These are phyloP conservation scores for Aspergillus candidus DNA, from an alignment of 2,329 filamentous ascomycete genomes.

Conservation along the genomic window DNA sequence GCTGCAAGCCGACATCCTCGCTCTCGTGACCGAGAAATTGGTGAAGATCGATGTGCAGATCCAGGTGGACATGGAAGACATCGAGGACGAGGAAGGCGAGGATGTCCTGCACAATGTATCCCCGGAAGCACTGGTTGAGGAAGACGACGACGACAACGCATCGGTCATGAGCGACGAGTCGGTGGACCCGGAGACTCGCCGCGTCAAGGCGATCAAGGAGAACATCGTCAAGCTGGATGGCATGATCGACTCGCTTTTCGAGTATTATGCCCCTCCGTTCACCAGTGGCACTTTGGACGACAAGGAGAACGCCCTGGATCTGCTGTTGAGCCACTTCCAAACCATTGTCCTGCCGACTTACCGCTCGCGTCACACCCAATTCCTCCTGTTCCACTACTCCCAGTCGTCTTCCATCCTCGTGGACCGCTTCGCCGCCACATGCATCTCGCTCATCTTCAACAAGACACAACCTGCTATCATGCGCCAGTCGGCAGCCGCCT, in stretches of 20 bases:
- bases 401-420: slow-evolving; percentile 73
- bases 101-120: slow-evolving; percentile 51
- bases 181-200: slow-evolving; percentile 40
- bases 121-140: slow-evolving; percentile 23
- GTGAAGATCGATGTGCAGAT: slow-evolving; percentile 95
- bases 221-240: slow-evolving; percentile 88
- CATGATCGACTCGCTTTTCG: slow-evolving; percentile 82
- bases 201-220: slow-evolving; percentile 65
- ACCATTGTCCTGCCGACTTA: slow-evolving; percentile 85
- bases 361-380: slow-evolving; percentile 88
- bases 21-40: slow-evolving; percentile 75
- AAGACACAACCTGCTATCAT: slow-evolving; percentile 63
- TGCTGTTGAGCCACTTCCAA: slow-evolving; percentile 77
- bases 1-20: slow-evolving; percentile 71
- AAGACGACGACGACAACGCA: slow-evolving; percentile 63
- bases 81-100: slow-evolving; percentile 81
- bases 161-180: slow-evolving; percentile 56
- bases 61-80: slow-evolving; percentile 84
- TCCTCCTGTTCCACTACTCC: slow-evolving; percentile 91
- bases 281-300: slow-evolving; percentile 60
- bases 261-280: slow-evolving; percentile 71
- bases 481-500: slow-evolving; percentile 80
- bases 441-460: slow-evolving; percentile 67
- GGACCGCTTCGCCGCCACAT: slow-evolving; percentile 74
- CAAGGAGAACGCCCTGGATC: slow-evolving; percentile 67